Evolutionary conservation across 805 yeast species (phyloP).

Genomic region (Tetrapisispora pingtungensis): DNA sequence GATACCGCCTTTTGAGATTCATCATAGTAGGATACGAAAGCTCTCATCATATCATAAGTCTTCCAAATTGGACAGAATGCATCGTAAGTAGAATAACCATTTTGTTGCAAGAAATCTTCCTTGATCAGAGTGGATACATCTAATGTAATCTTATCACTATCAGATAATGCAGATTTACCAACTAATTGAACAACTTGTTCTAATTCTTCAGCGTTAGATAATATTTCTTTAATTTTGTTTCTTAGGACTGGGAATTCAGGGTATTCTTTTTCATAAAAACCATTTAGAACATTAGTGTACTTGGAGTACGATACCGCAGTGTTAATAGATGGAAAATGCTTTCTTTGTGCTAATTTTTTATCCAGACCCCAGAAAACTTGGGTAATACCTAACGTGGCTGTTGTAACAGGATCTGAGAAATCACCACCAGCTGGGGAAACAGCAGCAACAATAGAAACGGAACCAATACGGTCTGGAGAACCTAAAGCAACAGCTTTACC

Average conservation of each 20-base stretch:
- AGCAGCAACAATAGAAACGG: conserved; percentile 99
- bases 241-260: conserved; percentile 89
- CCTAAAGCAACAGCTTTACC: conserved; percentile 94
- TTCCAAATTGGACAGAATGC: conserved; percentile 99
- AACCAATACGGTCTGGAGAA: conserved; percentile 91
- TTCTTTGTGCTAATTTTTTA: conserved; percentile 97
- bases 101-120: conserved; percentile 98
- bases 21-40: conserved; percentile 81
- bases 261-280: conserved; percentile 74
- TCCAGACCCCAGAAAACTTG: conserved; percentile 99
- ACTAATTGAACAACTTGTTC: conserved; percentile 99
- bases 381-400: conserved; percentile 97
- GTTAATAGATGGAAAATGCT: conserved; percentile 98
- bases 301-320: conserved; percentile 94
- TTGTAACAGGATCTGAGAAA: conserved; percentile 98
- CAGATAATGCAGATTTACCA: conserved; percentile 96
- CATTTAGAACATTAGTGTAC: conserved; percentile 78
- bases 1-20: conserved; percentile 97
- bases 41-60: conserved; percentile 96
- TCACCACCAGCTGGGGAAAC: conserved; percentile 99
- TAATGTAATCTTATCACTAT: conserved; percentile 89
- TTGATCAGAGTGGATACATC: conserved; percentile 87
- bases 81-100: conserved; percentile 96
- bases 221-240: conserved; percentile 85
- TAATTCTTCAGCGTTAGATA: conserved; percentile 94